These are phyloP conservation scores for Lippia alba DNA, from an alignment of 305 asterid species.

Conservation along the genomic window DNA sequence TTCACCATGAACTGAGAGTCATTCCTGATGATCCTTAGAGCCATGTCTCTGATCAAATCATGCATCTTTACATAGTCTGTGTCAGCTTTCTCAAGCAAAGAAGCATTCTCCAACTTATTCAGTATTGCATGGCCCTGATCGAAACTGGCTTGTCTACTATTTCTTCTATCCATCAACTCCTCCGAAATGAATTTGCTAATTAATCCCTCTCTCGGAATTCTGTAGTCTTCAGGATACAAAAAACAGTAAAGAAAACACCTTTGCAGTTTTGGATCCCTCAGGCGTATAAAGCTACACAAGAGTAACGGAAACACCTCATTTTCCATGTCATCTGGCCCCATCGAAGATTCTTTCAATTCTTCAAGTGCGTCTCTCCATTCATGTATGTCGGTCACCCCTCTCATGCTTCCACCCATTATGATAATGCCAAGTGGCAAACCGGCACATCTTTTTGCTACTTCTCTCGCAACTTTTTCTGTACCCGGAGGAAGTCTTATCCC, in stretches of 20 bases:
- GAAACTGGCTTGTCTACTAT: conserved; percentile 30
- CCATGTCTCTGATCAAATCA: conserved; percentile 39
- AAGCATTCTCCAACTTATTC: conserved; percentile 39
- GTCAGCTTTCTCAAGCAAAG: conserved; percentile 33
- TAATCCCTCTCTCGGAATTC: conserved; percentile 30
- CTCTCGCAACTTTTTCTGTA: conserved; percentile 30
- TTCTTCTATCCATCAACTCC: conserved; percentile 31
- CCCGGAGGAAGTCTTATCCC: conserved; percentile 24
- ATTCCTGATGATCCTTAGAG: conserved; percentile 22
- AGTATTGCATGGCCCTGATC: conserved; percentile 37
- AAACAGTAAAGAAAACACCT: conserved; percentile 36
- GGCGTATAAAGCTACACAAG: conserved; percentile 34
- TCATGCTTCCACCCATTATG: conserved; percentile 41
- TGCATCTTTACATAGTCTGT: conserved; percentile 36
- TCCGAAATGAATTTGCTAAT: conserved; percentile 33
- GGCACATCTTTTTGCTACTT: conserved; percentile 35
- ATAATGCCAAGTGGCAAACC: conserved; percentile 42
- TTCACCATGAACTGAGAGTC: conserved; percentile 33
- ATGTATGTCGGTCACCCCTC: conserved; percentile 27
- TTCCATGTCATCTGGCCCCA: conserved; percentile 29
- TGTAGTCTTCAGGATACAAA: conserved; percentile 34
- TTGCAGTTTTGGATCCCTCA: conserved; percentile 36
- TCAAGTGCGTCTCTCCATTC: conserved; percentile 40
- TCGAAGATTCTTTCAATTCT: conserved; percentile 32
- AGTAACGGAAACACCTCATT: conserved; percentile 31